These are phyloP conservation scores for Eremochloa ophiuroides DNA, from an alignment of 176 grass and related monocot genomes.

Conservation along the genomic window DNA sequence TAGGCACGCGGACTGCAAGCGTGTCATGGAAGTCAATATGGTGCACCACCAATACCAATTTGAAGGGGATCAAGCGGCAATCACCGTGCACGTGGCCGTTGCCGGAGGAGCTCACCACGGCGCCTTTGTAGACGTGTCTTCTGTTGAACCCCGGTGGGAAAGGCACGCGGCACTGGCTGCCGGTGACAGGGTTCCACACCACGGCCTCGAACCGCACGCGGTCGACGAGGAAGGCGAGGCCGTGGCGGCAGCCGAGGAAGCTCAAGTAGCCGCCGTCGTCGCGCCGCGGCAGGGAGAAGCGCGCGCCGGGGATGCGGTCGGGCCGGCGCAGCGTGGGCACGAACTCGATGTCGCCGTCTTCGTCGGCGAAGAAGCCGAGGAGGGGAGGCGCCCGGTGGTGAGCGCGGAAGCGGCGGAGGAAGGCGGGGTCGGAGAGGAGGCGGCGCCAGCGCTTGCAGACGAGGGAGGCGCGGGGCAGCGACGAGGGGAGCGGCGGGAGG, in stretches of 20 bases:
- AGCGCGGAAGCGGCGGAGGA: constrained; percentile 11
- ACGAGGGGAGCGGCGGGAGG: not conserved
- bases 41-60: not conserved
- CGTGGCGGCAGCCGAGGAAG: constrained; percentile 21
- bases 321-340: not conserved
- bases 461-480: not conserved
- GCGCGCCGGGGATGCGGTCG: not conserved
- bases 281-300: not conserved
- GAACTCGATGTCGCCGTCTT: not conserved
- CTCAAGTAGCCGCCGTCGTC: not conserved
- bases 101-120: not conserved
- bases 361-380: constrained; percentile 7
- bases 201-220: not conserved
- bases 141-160: not conserved
- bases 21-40: not conserved
- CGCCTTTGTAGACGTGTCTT: not conserved
- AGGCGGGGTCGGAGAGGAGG: not conserved
- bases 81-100: not conserved
- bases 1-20: not conserved
- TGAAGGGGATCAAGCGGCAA: not conserved
- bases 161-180: not conserved
- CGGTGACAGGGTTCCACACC: constrained; percentile 1
- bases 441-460: not conserved
- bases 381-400: constrained; percentile 12
- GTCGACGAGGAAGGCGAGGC: not conserved